Conservation (phyloP, 805 yeast species). For the Yamadazyma phyllophila region DNA sequence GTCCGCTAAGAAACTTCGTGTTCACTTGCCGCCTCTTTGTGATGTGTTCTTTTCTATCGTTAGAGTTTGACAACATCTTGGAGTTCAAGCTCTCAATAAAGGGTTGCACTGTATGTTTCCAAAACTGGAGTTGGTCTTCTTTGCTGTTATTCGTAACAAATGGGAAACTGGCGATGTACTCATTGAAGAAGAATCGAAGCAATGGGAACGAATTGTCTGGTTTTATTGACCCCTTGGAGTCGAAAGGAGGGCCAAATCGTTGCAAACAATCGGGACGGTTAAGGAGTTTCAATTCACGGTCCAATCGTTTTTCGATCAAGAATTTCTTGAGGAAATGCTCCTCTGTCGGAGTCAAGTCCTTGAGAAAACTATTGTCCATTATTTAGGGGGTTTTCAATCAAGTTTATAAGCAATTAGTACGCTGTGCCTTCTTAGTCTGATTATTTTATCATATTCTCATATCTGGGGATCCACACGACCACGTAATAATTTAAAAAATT, state of each 20-base stretch:
- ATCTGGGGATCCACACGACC: conserved; percentile 1
- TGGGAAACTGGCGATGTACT: conserved; percentile 71
- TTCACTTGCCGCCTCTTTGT: conserved; percentile 61
- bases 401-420: too few relatives aligned
- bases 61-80: conserved; percentile 67
- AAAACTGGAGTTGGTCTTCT: conserved; percentile 54
- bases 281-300: conserved; percentile 58
- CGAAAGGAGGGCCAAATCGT: conserved; percentile 77
- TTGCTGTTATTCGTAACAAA: conserved; percentile 53
- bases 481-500: not conserved
- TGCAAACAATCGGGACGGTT: conserved; percentile 63
- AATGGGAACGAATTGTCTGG: conserved; percentile 54
- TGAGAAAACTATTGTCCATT: conserved; percentile 7
- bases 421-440: too few relatives aligned
- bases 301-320: conserved; percentile 60
- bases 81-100: conserved; percentile 77
- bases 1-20: conserved; percentile 56
- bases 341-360: conserved; percentile 53
- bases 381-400: too few relatives aligned
- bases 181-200: conserved; percentile 59
- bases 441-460: not conserved
- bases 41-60: conserved; percentile 73
- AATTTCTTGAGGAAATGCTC: conserved; percentile 89
- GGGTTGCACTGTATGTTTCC: conserved; percentile 77
- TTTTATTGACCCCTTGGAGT: conserved; percentile 18